Base-by-base conservation (phyloP, 345 rosid genomes). In the Linum tenue region DNA sequence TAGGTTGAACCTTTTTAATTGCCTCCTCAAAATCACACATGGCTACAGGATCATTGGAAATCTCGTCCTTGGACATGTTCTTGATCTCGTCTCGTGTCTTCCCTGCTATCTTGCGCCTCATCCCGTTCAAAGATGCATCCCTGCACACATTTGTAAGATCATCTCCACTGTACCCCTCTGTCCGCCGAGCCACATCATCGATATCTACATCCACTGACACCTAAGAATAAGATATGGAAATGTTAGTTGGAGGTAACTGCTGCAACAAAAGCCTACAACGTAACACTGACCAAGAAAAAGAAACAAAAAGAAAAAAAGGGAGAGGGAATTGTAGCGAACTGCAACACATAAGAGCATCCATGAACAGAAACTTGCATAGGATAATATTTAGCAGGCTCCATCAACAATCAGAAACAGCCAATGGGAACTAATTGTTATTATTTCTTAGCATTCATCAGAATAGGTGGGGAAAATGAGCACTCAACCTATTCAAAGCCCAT, bases 21-120 rank as follows among this genome's bases (percentile, higher is more conserved):
- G 99, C 99, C 75, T 95, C 99, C 67, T 95, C 96, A 56, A 95
- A 95, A 76, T 95, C 99, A n/a, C 99, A 95, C 99, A 89, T 95
- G 0, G 92, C 99, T 2, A 95, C 87, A 0, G 99, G 99, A 71
- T 95, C 99, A 37, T 91, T 91, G 3, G 99, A 95, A 39, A 95
- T 95, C 66, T 95, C 99, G 44, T 90, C 99, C 80, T 95, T 91
- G 41, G 99, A 62, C 99, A 95, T 95, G 82, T 86, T 95, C 85
- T 91, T 95, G 31, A 95, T 95, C 86, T 95, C 98, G 31, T 95
- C 99, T 15, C 99, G 81, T 0, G 99, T 95, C 81, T 95, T 91
- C 39, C 99, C 99, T 0, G 97, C 97, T 77, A 95, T 95, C 78
- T 95, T 95, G 51, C 97, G 96, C 80, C 99, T 89, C 99, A 95